These are phyloP conservation scores for Corymbia calophylla DNA, from an alignment of 441 rosid species.

Conservation along the genomic window DNA sequence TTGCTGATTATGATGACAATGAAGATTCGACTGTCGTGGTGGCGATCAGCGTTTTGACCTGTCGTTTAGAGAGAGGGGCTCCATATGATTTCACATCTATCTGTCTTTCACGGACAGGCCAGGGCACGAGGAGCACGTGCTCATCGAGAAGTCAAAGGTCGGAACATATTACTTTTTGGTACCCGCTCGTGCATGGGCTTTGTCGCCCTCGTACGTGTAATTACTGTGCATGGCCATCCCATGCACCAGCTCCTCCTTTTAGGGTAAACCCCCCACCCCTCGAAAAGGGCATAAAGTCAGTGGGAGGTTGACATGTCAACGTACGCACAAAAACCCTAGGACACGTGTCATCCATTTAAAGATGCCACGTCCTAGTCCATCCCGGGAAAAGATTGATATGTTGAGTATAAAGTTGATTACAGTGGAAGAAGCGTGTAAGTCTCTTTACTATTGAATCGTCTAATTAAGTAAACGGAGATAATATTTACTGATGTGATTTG, in stretches of 20 bases:
- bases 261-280: neutral
- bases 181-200: neutral
- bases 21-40: neutral
- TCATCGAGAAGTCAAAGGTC: neutral
- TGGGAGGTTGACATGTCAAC: neutral
- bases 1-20: neutral
- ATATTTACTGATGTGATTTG: neutral
- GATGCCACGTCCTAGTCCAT: neutral
- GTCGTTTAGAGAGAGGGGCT: neutral
- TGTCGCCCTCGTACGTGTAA: neutral
- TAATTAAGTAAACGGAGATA: neutral
- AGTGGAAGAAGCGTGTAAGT: accelerated
- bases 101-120: neutral
- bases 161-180: neutral
- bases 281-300: neutral
- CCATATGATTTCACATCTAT: neutral
- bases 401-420: neutral
- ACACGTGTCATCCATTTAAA: neutral
- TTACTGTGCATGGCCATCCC: neutral
- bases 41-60: neutral
- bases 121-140: neutral
- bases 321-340: neutral
- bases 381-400: neutral
- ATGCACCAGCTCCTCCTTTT: neutral
- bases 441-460: neutral